These are phyloP conservation scores for Pythium aphanidermatum DNA, from an alignment of 352 stramenopile genomes.

Conservation along the genomic window DNA sequence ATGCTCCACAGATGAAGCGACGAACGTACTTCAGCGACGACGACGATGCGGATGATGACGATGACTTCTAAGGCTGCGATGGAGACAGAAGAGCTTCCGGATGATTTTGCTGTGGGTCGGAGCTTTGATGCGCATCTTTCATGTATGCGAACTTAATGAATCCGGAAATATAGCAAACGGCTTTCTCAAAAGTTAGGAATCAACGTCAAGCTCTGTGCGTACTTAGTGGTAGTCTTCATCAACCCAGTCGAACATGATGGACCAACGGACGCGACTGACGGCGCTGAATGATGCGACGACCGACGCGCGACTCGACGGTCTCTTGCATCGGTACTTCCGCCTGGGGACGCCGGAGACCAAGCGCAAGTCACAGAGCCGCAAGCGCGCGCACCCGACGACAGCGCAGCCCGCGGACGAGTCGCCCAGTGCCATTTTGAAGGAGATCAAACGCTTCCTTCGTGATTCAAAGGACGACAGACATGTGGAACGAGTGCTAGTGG, in stretches of 20 bases:
- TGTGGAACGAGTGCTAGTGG: conserved; percentile 9
- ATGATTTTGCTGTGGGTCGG: too few relatives aligned
- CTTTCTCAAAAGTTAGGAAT: conserved; percentile 6
- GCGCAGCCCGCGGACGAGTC: conserved; percentile 4
- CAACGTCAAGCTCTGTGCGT: not conserved
- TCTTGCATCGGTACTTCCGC: conserved; percentile 21
- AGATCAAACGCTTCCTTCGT: not conserved
- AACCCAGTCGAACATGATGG: too few relatives aligned
- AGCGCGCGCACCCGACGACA: not conserved
- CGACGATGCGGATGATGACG: conserved; percentile 80
- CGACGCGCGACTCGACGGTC: conserved; percentile 7
- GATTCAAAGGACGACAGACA: conserved; percentile 13
- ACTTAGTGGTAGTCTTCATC: not conserved
- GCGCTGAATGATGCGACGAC: conserved; percentile 13
- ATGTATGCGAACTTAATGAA: too few relatives aligned
- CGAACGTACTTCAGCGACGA: conserved; percentile 87
- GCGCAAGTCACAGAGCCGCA: not conserved
- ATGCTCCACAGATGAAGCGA: conserved; percentile 66
- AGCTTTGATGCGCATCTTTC: too few relatives aligned
- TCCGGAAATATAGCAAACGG: too few relatives aligned
- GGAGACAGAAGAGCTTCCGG: too few relatives aligned
- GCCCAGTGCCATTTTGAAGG: conserved; percentile 14
- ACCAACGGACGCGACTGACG: too few relatives aligned
- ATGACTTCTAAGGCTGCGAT: conserved; percentile 27
- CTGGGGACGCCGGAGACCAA: not conserved